Evolutionary conservation across 352 stramenopile genomes (phyloP).

Genomic region (Peronospora belbahrii): DNA sequence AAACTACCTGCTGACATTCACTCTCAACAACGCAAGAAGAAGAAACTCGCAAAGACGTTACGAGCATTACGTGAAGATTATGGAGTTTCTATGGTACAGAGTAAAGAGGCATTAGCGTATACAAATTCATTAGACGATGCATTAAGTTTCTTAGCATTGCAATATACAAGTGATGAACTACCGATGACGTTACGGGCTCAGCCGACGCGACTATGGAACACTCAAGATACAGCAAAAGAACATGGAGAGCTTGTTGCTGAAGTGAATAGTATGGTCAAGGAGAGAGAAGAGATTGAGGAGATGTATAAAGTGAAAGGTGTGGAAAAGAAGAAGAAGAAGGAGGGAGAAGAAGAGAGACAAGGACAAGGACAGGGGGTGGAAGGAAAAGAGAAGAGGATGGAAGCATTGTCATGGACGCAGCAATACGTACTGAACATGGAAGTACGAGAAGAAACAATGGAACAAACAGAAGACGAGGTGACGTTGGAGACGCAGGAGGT

Average conservation of each 20-base stretch:
- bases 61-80: slow-evolving; percentile 46
- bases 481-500: slow-evolving; percentile 32
- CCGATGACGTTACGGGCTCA: slow-evolving; percentile 33
- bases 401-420: slow-evolving; percentile 67
- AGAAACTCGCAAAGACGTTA: slow-evolving; percentile 46
- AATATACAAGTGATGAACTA: slow-evolving; percentile 49
- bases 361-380: neutral
- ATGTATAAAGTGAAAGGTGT: neutral
- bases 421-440: slow-evolving; percentile 62
- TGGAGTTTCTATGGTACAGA: slow-evolving; percentile 22
- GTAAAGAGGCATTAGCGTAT: slow-evolving; percentile 41
- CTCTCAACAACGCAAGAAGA: slow-evolving; percentile 38
- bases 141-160: slow-evolving; percentile 52
- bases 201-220: slow-evolving; percentile 7
- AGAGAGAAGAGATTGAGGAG: neutral
- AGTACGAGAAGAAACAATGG: slow-evolving; percentile 35
- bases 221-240: slow-evolving; percentile 11
- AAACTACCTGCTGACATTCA: slow-evolving; percentile 39
- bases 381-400: slow-evolving; percentile 8
- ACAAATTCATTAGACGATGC: slow-evolving; percentile 64
- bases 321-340: neutral
- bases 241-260: slow-evolving; percentile 28
- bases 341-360: neutral
- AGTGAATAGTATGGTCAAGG: slow-evolving; percentile 13
- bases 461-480: slow-evolving; percentile 26